Base-by-base conservation (phyloP, 805 yeast genomes). In the Pichia cephalocereana region DNA sequence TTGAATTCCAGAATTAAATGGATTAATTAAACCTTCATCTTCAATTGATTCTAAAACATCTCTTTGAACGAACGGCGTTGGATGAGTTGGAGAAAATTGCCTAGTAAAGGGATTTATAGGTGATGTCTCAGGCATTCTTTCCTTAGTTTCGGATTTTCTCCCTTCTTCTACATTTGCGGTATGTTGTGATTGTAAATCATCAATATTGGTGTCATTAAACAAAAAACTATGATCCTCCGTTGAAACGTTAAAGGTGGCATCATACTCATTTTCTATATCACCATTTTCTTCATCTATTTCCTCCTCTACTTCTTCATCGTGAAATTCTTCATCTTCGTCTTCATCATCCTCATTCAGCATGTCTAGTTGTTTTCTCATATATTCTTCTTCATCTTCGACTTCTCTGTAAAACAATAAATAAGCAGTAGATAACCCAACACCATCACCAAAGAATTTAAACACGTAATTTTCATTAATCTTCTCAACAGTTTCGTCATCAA, bases 401-500 rank as follows among this genome's bases (percentile, higher is more conserved):
- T 79, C 82, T 55, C 78, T 82, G 64, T 91, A 91, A 58, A 90
- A 86, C 46, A 93, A 68, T 28, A 93, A 82, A 64, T 93, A 93
- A 0, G 98, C 98, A 28, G 96, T 83, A 0, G 96, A 89, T 58
- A 87, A 73, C 8, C 95, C 93, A 3, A 86, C 83, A 4, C 84
- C 80, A 61, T 87, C 91, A 28, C 98, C 98, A 58, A 87, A 83
- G 59, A 90, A 93, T 56, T 84, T 77, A 63, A 81, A 74, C 4
- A 93, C 96, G 55, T 83, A 88, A 39, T 77, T 70, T 52, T 88
- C 96, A 54, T 83, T 88, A 10, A 93, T 89, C 15, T 83, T 69
- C 62, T 91, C 97, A 2, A 91, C 96, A 6, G 93, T 82, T 64
- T 93, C 98, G 63, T 93, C 99, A 63, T 93, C 99, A 67, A 86